phyloP scores from a whole-genome alignment of 257 asterid genomes.

The Lithospermum erythrorhizon region DNA sequence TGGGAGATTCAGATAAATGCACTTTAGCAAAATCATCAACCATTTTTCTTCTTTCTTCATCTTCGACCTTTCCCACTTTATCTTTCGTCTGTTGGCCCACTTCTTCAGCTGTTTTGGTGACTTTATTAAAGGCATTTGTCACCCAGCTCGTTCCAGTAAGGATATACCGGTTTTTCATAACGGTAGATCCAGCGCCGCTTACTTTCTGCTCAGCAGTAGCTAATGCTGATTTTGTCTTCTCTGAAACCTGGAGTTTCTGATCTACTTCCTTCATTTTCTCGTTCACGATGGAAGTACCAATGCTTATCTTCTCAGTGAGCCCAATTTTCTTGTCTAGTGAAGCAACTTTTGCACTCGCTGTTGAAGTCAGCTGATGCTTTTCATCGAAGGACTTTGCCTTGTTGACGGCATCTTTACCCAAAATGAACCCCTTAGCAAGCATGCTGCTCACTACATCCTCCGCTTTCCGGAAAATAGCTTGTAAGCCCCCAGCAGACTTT shows the following conservation, averaged over 20 bases:
- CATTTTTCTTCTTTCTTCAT: slow-evolving; percentile 71
- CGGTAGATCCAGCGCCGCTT: slow-evolving; percentile 68
- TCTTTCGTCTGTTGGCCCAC: slow-evolving; percentile 79
- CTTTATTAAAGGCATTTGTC: slow-evolving; percentile 65
- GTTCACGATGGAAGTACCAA: slow-evolving; percentile 68
- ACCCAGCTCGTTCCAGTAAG: slow-evolving; percentile 85
- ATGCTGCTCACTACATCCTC: slow-evolving; percentile 85
- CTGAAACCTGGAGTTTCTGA: slow-evolving; percentile 77
- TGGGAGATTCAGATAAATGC: slow-evolving; percentile 76
- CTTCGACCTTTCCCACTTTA: slow-evolving; percentile 69
- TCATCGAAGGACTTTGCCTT: slow-evolving; percentile 74
- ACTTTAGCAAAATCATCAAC: slow-evolving; percentile 77
- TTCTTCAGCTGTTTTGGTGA: slow-evolving; percentile 79
- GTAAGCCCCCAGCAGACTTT: slow-evolving; percentile 34
- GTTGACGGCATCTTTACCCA: slow-evolving; percentile 76
- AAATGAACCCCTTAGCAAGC: slow-evolving; percentile 81
- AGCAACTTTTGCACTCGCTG: slow-evolving; percentile 73
- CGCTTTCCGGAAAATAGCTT: slow-evolving; percentile 71
- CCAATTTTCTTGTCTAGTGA: slow-evolving; percentile 69
- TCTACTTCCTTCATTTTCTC: slow-evolving; percentile 80
- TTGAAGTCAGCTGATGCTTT: slow-evolving; percentile 71
- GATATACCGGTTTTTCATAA: slow-evolving; percentile 81
- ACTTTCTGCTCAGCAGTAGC: slow-evolving; percentile 86
- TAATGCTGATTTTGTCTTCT: slow-evolving; percentile 73
- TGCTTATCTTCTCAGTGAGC: slow-evolving; percentile 58